Conservation (phyloP, 73 alveolate genomes). For the Symbiodinium pilosum region DNA sequence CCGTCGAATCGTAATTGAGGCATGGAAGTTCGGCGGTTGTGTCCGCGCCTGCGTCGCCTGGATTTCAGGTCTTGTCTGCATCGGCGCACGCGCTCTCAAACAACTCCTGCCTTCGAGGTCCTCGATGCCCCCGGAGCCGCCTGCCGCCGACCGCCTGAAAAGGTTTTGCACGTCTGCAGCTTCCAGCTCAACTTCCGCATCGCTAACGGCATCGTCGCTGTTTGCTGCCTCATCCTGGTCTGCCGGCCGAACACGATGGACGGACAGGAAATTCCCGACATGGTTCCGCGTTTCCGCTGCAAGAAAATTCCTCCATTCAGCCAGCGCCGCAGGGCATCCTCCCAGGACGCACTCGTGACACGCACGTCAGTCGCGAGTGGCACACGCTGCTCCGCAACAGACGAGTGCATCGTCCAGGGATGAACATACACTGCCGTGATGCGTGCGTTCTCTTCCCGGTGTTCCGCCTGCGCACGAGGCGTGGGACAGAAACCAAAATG, state of each 20-base stretch:
- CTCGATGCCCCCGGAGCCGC: no score
- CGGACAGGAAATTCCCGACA: slow-evolving; percentile 11
- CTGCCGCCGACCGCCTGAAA: no score
- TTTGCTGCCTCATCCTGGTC: not conserved
- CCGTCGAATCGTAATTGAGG: not conserved
- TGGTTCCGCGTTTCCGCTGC: not conserved
- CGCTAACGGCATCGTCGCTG: not conserved
- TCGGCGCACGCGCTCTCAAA: not conserved
- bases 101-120: not conserved
- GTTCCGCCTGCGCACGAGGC: not conserved
- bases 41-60: not conserved
- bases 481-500: not conserved
- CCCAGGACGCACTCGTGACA: not conserved
- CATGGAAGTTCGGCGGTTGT: not conserved
- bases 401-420: not conserved
- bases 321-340: not conserved
- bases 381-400: not conserved
- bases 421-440: not conserved
- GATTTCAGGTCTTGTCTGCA: not conserved
- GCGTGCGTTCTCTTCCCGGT: not conserved
- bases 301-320: not conserved
- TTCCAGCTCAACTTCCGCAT: not conserved
- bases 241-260: not conserved
- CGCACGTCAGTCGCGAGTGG: not conserved
- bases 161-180: not conserved